Percentiles rank a stretch among this genome's conserved stretches.
These are phyloP conservation scores for Boechera divaricarpa DNA, from an alignment of 345 rosid genomes.

Conservation along the genomic window DNA sequence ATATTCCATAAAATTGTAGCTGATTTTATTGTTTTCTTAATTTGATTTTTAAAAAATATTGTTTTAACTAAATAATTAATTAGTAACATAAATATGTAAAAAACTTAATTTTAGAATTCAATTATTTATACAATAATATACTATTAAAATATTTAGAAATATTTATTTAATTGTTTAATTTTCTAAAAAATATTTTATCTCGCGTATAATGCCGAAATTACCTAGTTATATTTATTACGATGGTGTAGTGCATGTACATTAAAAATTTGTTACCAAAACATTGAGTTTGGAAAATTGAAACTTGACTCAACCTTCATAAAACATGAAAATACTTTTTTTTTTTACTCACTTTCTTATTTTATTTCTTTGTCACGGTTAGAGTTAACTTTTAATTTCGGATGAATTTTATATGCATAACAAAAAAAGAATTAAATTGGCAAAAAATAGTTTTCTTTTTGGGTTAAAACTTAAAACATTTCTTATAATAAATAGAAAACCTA, in stretches of 20 bases:
- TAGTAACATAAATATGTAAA: too few relatives aligned
- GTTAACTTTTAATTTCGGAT: not conserved
- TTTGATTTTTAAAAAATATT: too few relatives aligned
- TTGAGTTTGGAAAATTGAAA: not conserved
- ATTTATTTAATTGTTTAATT: too few relatives aligned
- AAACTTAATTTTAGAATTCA: too few relatives aligned
- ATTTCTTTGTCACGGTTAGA: not conserved
- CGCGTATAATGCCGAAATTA: too few relatives aligned
- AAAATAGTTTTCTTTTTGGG: not conserved
- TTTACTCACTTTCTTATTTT: not conserved
- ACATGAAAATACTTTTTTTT: not conserved
- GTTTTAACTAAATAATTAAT: too few relatives aligned
- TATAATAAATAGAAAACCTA: constrained; percentile 32
- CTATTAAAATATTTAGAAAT: too few relatives aligned
- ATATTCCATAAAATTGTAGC: too few relatives aligned
- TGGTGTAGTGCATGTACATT: not conserved
- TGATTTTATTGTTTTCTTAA: too few relatives aligned
- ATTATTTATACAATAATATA: too few relatives aligned
- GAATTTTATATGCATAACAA: not conserved
- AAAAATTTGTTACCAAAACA: not conserved
- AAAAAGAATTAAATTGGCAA: not conserved
- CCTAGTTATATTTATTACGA: too few relatives aligned
- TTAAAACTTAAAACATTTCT: not conserved
- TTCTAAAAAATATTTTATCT: too few relatives aligned
- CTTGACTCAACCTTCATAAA: constrained; percentile 8